These are phyloP conservation scores for Clarireedia sp. DNA, from an alignment of 2,329 filamentous ascomycete genomes.

Conservation along the genomic window DNA sequence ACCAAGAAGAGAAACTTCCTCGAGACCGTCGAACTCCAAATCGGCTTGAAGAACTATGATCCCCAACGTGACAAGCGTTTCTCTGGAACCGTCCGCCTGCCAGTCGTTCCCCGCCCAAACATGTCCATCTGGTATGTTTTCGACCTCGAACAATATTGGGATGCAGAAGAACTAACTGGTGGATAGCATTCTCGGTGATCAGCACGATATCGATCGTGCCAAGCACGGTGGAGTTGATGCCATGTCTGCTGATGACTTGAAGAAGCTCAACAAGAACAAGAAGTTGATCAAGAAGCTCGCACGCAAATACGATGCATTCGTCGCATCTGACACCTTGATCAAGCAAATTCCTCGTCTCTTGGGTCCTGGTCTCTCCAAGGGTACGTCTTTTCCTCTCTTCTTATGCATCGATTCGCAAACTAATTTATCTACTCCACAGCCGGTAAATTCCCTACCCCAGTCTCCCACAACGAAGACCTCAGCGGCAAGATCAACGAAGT, in stretches of 20 bases:
- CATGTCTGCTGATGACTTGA: conserved; percentile 97
- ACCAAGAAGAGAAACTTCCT: conserved; percentile 98
- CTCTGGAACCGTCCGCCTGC: conserved; percentile 96
- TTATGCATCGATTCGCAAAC: conserved; percentile 13
- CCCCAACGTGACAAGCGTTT: conserved; percentile 99
- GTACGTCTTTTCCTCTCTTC: conserved; percentile 39
- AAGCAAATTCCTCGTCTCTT: conserved; percentile 99
- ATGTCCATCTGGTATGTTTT: conserved; percentile 69
- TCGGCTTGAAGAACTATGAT: conserved; percentile 98
- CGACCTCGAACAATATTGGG: conserved; percentile 10
- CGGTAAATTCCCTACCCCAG: conserved; percentile 98
- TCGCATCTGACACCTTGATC: conserved; percentile 95
- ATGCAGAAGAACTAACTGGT: conserved; percentile 24
- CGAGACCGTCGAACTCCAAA: conserved; percentile 86
- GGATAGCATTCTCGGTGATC: conserved; percentile 69
- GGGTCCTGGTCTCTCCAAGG: conserved; percentile 96
- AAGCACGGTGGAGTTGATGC: conserved; percentile 98
- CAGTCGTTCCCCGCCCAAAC: conserved; percentile 80
- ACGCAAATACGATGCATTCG: conserved; percentile 99
- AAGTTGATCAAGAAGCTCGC: conserved; percentile 99
- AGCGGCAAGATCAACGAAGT: conserved; percentile 95
- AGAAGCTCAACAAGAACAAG: conserved; percentile 99
- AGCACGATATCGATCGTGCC: conserved; percentile 99
- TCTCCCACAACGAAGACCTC: conserved; percentile 95
- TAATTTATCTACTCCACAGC: conserved; percentile 45